A percentile compares a stretch with the other conserved stretches of the same genome.
Evolutionary conservation across 306 rosid genomes (phyloP).

Genomic region (Medicago arabica): DNA sequence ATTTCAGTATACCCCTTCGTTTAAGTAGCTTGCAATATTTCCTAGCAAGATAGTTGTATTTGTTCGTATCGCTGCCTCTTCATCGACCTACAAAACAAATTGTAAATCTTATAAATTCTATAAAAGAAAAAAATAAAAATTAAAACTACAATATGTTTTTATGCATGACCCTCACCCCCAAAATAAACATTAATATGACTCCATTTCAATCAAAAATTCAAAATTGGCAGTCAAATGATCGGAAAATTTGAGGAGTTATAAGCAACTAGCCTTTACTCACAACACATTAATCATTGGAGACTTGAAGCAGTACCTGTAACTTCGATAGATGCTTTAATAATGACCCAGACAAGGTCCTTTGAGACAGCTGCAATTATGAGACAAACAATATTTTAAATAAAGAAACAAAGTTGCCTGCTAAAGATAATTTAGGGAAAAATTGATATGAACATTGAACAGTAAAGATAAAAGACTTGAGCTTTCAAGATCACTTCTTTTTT

Average conservation of each 20-base stretch:
- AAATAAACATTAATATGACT: background rate
- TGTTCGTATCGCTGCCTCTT: slow-evolving; percentile 96
- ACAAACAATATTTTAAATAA: slow-evolving; percentile 26
- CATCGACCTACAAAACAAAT: slow-evolving; percentile 80
- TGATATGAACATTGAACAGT: slow-evolving; percentile 17
- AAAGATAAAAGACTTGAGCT: slow-evolving; percentile 13
- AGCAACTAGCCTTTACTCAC: slow-evolving; percentile 28
- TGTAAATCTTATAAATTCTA: slow-evolving; percentile 30
- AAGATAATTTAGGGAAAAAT: background rate
- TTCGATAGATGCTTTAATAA: slow-evolving; percentile 94
- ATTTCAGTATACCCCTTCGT: slow-evolving; percentile 79
- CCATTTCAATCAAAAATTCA: slow-evolving; percentile 22
- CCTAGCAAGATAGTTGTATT: slow-evolving; percentile 97
- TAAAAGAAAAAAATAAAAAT: slow-evolving; percentile 21
- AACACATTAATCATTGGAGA: slow-evolving; percentile 29
- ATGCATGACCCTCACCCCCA: background rate
- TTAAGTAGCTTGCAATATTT: slow-evolving; percentile 88
- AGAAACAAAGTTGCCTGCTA: slow-evolving; percentile 15
- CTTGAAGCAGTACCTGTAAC: slow-evolving; percentile 77
- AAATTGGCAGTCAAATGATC: slow-evolving; percentile 16
- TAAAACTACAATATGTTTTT: background rate
- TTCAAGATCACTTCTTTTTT: background rate
- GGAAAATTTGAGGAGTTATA: slow-evolving; percentile 18
- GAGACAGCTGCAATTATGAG: slow-evolving; percentile 81
- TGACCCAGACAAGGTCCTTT: slow-evolving; percentile 92